Conservation (phyloP, 2,329 filamentous ascomycete species). For the Epichloe gansuensis region DNA sequence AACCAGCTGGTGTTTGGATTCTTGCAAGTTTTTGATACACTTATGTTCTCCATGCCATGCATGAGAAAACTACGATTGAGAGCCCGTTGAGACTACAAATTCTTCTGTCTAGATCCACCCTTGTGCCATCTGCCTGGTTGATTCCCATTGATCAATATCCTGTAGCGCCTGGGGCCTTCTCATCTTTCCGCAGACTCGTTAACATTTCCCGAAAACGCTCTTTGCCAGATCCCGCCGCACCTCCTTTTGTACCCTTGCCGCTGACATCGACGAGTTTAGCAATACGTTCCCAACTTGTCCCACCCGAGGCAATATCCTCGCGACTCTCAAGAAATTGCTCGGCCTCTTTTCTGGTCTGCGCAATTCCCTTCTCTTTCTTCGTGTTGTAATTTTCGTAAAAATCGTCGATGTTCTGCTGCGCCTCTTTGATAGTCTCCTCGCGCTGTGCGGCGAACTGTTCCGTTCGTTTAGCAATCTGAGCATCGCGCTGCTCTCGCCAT, state of each 20-base stretch:
- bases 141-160: constrained; percentile 41
- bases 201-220: constrained; percentile 90
- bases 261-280: constrained; percentile 95
- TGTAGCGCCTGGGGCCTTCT: constrained; percentile 61
- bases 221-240: constrained; percentile 83
- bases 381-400: constrained; percentile 99
- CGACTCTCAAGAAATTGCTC: constrained; percentile 81
- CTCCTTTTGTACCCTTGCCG: constrained; percentile 79
- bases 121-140: background rate
- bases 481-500: constrained; percentile 85
- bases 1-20: background rate
- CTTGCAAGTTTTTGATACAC: background rate
- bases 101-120: background rate
- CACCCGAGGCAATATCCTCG: constrained; percentile 86
- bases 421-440: constrained; percentile 73
- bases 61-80: background rate
- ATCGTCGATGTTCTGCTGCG: constrained; percentile 89
- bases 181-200: constrained; percentile 79
- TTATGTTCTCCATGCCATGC: background rate
- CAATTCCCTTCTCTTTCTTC: constrained; percentile 88
- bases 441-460: constrained; percentile 75
- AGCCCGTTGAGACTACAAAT: too few relatives aligned
- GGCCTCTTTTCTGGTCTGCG: constrained; percentile 80
- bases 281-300: constrained; percentile 97
- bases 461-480: constrained; percentile 68